Evolutionary conservation across 768 basidiomycete genomes (phyloP), one percentile per base, ranked within the genome.

Genomic region (Neoboletus brunneissimus): DNA sequence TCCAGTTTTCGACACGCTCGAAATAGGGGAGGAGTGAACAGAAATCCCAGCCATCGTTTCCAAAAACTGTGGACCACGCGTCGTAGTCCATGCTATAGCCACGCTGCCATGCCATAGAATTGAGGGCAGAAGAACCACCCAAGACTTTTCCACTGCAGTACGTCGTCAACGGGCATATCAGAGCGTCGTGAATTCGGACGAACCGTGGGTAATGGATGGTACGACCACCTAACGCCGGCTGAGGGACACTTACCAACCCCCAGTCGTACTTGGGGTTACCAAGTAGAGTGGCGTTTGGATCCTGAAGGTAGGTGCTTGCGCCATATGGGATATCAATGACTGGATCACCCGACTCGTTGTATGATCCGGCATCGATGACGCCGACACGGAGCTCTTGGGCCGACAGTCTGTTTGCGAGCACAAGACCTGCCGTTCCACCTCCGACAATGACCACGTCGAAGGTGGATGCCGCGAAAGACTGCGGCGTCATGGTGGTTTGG

Each of bases 81-180:
- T 34, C 22, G 16, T 44, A 46, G 20, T 44, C 51, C 32, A n/a
- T 22, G 13, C 47, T 48, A 22, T 20, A 10, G 9, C 32, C 47
- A 48, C 47, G 32, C 23, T 34, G 32, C 31, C 47, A 48, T 18
- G n/a, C 20, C 22, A 48, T 22, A 5, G 5, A 1, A 35, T 54
- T 54, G 20, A 54, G 13, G 15, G 44, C 53, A n/a, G 53, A 54
- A 3, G 53, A 54, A 4, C 53, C 53, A 18, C 53, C 53, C 5
- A 54, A 11, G 25, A 54, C 53, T 23, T 54, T 54, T 18, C 45
- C 53, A 32, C 53, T 54, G 23, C 16, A 7, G 1, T 8, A 31
- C 3, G 4, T 12, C 18, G 16, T 48, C 22, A 54, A 15, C 1
- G 15, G 2, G 7, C 23, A 15, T 11, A 32, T 40, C 22, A n/a